Base-by-base conservation (phyloP, 257 asterid species). In the Salvia rosmarinus region DNA sequence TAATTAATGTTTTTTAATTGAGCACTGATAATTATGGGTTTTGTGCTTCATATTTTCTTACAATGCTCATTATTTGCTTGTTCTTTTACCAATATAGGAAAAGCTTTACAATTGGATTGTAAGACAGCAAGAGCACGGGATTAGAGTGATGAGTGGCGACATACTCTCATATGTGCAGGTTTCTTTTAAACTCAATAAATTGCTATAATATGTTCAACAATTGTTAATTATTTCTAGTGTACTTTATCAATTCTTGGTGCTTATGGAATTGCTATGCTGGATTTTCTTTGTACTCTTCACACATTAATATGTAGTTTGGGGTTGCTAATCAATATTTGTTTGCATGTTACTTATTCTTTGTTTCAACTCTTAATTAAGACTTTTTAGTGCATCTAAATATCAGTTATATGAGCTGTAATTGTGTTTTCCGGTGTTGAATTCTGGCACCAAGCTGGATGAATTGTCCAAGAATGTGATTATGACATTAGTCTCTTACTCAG, bases 91-190 rank as follows among this genome's bases (percentile, higher is more conserved):
- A 23, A 40, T 82, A 56, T 73, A 87, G 90, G 94, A 82, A 77
- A 85, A 85, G 72, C 89, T 85, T 61, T 78, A 76, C 54, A 79
- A 64, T 71, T 85, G 89, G 89, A 77, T 87, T 35, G 77, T 71
- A 77, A 83, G 94, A 52, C 83, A 80, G 71, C 94, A 87, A 55
- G 87, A 85, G 79, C 83, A 80, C 23, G 94, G 89, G 17, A 54
- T 55, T 35, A 78, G 88, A 79, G 85, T 85, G 58, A 83, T 75
- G 79, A 70, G 89, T 37, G 88, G 83, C 12, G 90, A 85, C 66
- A 85, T 87, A 64, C 34, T 82, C 10, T 74, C 87, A 28, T 78
- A 85, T 78, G 52, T 85, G 60, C 94, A 87, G 94, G 94, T 87
- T 64, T 65, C 16, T 73, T 70, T 25, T 58, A 58, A 17, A 47